Conservation (phyloP, 768 basidiomycete species). For the Russula ochroleuca region DNA sequence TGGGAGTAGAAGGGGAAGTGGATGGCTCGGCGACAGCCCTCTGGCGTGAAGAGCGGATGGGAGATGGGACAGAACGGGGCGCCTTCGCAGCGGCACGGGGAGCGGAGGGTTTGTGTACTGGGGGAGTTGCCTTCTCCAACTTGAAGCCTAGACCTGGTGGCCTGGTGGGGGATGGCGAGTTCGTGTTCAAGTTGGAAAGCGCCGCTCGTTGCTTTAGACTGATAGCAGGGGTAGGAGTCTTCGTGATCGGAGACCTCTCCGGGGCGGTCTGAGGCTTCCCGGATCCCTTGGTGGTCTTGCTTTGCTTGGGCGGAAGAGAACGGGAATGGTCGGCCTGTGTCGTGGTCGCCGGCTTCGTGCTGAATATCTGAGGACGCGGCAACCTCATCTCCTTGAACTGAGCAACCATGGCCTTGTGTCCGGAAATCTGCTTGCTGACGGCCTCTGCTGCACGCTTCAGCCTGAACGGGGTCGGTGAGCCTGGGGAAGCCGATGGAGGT, state of each 20-base stretch:
- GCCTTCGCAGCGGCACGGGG: not conserved
- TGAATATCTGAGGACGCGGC: slow-evolving; percentile 14
- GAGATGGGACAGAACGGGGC: not conserved
- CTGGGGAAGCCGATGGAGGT: not conserved
- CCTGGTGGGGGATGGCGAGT: slow-evolving; percentile 1
- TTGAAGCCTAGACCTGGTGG: slow-evolving; percentile 1
- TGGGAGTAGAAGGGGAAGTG: not conserved
- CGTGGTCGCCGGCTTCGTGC: not conserved
- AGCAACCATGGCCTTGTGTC: slow-evolving; percentile 19
- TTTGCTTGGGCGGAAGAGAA: not conserved
- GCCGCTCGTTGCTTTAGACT: not conserved
- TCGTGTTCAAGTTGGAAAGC: not conserved
- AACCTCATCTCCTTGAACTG: slow-evolving; percentile 16
- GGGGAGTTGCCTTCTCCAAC: not conserved
- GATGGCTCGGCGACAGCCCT: not conserved
- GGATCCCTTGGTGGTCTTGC: slow-evolving; percentile 6
- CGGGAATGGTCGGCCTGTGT: not conserved
- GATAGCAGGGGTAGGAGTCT: not conserved
- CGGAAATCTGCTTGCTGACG: slow-evolving; percentile 16
- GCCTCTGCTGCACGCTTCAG: slow-evolving; percentile 19
- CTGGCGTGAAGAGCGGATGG: not conserved
- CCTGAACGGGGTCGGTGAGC: not conserved
- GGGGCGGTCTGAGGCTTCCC: not conserved
- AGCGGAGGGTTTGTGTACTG: not conserved
- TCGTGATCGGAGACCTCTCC: not conserved